Base-by-base conservation (phyloP, 768 basidiomycete species). In the Collybiopsis luxurians region DNA sequence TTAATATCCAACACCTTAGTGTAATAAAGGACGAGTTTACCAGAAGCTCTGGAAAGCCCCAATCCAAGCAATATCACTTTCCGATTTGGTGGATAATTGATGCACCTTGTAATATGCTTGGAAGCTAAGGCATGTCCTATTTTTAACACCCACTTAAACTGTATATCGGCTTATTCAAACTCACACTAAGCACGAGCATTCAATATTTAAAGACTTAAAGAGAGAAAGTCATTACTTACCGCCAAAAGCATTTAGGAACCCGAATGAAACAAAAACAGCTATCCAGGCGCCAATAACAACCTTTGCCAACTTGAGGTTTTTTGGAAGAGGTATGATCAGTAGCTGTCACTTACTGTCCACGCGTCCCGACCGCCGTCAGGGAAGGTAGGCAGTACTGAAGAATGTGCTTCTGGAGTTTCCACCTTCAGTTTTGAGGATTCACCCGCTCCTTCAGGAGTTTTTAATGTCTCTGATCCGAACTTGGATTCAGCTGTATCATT, bases 61-160 rank as follows among this genome's bases (percentile, higher is more conserved):
- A 39, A 67, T 66, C 66, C 66, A 67, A 23, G 66, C 62, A 31
- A 67, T 66, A 23, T 60, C 50, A 30, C 63, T 64, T 19, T 62
- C 55, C 2, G 64, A 62, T 44, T 60, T 45, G n/a, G 57, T 48
- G 34, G 58, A 50, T 26, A 67, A 59, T 19, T 64, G 63, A 45
- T 67, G 44, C 28, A 58, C 28, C 27, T 60, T 51, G 42, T 67
- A 67, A 40, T 61, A 67, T 42, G 63, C 62, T 48, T 66, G 62
- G 52, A 66, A 67, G 17, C 61, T 62, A 26, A n/a, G 53, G 24
- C 19, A 26, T n/a, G n/a, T n/a, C n/a, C n/a, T n/a, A n/a, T n/a
- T n/a, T n/a, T n/a, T n/a, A n/a, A n/a, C n/a, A n/a, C n/a, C n/a
- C n/a, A n/a, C n/a, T n/a, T n/a, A n/a, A n/a, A n/a, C n/a, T n/a